Percentiles rank a stretch among this genome's conserved stretches.
Evolutionary conservation across 2,329 filamentous ascomycete genomes (phyloP).

Genomic region (Trichophyton mentagrophytes): DNA sequence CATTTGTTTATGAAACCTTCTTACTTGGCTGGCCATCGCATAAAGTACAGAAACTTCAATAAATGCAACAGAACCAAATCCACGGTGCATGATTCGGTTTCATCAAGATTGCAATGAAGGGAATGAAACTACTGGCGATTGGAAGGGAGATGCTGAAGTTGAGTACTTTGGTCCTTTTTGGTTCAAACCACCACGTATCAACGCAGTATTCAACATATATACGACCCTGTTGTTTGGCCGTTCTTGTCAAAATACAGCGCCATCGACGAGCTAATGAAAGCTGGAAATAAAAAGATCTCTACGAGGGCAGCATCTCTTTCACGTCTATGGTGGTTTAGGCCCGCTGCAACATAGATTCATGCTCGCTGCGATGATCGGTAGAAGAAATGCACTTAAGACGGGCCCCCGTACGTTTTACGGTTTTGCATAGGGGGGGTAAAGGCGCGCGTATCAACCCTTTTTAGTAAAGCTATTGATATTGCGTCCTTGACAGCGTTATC

Average conservation of each 20-base stretch:
- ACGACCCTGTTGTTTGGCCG: not conserved
- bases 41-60: not conserved
- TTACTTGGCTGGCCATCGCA: not conserved
- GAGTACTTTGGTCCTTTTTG: not conserved
- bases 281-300: not conserved
- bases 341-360: not conserved
- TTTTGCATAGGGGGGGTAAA: too few species aligned
- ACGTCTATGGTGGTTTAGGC: not conserved
- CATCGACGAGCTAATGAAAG: not conserved
- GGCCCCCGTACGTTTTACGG: not conserved
- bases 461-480: too few species aligned
- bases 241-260: not conserved
- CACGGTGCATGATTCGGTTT: not conserved
- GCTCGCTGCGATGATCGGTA: not conserved
- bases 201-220: not conserved
- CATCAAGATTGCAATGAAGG: not conserved
- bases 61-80: not conserved
- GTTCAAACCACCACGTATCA: not conserved
- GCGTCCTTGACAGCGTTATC: not conserved
- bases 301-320: not conserved
- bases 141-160: not conserved
- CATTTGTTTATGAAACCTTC: not conserved
- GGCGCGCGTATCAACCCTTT: not conserved
- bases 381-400: not conserved
- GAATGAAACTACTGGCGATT: not conserved